Percentiles rank a stretch among this genome's conserved stretches.
phyloP scores from a whole-genome alignment of 1,284 basidiomycete species.

The Tausonia pullulans region DNA sequence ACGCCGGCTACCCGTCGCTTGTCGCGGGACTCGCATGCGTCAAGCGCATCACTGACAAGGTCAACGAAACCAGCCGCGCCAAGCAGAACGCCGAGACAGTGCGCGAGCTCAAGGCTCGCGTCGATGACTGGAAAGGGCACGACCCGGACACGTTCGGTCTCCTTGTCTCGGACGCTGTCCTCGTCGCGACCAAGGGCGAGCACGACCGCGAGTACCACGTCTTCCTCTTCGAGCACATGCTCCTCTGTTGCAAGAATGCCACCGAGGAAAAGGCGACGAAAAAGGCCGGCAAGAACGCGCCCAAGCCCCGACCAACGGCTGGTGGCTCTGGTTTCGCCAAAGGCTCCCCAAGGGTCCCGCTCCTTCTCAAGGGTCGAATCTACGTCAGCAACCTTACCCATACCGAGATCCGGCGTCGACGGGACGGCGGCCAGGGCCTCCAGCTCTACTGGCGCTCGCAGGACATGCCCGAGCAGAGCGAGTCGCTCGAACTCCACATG shows the following conservation, averaged over 20 bases:
- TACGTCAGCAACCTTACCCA: constrained; percentile 93
- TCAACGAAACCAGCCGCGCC: constrained; percentile 86
- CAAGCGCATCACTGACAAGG: constrained; percentile 86
- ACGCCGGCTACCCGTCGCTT: constrained; percentile 69
- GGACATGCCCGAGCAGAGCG: constrained; percentile 72
- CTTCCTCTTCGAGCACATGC: constrained; percentile 97
- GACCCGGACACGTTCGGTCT: constrained; percentile 86
- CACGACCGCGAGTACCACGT: constrained; percentile 97
- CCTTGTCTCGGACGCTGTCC: constrained; percentile 85
- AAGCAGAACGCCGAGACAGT: constrained; percentile 65
- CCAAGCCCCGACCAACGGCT: constrained; percentile 22
- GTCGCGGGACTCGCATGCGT: constrained; percentile 72
- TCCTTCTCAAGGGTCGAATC: constrained; percentile 91
- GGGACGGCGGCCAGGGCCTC: constrained; percentile 47
- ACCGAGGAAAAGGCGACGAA: constrained; percentile 47
- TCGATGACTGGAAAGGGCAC: constrained; percentile 99
- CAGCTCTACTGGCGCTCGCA: constrained; percentile 92
- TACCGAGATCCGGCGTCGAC: constrained; percentile 45
- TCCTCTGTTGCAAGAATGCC: constrained; percentile 90
- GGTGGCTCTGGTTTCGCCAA: constrained; percentile 35
- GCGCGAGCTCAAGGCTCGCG: constrained; percentile 72
- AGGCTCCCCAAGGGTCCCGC: constrained; percentile 62
- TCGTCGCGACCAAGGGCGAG: constrained; percentile 91
- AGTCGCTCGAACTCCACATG: constrained; percentile 89
- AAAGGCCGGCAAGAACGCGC: constrained; percentile 23